A percentile compares a stretch with the other conserved stretches of the same genome.
These are phyloP conservation scores for Rhodotorula sp. DNA, from an alignment of 1,284 basidiomycete genomes.

Conservation along the genomic window DNA sequence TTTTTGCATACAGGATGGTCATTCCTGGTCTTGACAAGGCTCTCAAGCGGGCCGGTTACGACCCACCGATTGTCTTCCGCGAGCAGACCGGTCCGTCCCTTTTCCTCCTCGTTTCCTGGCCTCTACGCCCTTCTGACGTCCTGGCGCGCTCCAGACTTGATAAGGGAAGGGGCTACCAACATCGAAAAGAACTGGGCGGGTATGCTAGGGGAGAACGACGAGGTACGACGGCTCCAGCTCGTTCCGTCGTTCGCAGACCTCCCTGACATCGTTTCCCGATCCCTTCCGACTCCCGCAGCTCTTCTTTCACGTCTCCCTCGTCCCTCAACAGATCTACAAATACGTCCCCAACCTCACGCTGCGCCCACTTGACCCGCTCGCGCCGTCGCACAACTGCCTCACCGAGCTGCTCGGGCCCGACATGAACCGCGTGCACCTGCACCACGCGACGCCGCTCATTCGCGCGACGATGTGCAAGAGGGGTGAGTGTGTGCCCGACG, in stretches of 20 bases:
- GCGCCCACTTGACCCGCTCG: constrained; percentile 23
- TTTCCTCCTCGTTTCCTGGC: background rate
- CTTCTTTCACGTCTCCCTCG: constrained; percentile 37
- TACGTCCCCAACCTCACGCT: constrained; percentile 28
- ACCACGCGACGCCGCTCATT: constrained; percentile 36
- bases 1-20: constrained; percentile 17
- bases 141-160: constrained; percentile 2
- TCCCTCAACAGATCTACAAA: constrained; percentile 36
- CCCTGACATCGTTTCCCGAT: no score
- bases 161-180: constrained; percentile 24
- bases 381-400: constrained; percentile 36
- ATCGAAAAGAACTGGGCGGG: constrained; percentile 37
- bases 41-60: constrained; percentile 28
- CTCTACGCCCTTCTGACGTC: background rate
- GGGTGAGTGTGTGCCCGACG: constrained; percentile 35
- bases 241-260: background rate
- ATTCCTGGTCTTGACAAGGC: constrained; percentile 26
- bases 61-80: constrained; percentile 25
- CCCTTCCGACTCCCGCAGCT: constrained; percentile 8
- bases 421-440: constrained; percentile 35
- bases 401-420: constrained; percentile 29
- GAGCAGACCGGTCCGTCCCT: constrained; percentile 28
- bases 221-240: constrained; percentile 8
- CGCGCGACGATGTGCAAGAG: constrained; percentile 32
- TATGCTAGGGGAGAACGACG: constrained; percentile 27